Percentiles rank a stretch among this genome's conserved stretches.
Conservation (phyloP, 2,329 filamentous ascomycete species). For the Fusarium longipes region DNA sequence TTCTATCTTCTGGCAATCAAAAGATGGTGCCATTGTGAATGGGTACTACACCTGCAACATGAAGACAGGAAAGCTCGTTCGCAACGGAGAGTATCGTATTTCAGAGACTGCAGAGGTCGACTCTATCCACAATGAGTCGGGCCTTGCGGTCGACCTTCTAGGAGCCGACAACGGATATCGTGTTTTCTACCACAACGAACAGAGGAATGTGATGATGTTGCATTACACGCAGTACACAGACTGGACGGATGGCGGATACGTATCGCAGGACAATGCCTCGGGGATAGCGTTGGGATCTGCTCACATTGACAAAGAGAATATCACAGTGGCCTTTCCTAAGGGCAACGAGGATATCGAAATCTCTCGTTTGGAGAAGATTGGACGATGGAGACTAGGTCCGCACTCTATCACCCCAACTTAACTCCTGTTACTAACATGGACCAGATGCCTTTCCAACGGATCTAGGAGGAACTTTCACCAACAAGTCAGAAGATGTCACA, state of each 20-base stretch:
- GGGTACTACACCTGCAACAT: constrained; percentile 1
- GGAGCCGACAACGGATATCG: constrained; percentile 4
- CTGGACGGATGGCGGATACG: constrained; percentile 9
- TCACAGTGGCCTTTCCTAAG: background rate
- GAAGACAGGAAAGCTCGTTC: constrained; percentile 3
- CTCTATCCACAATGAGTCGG: constrained; percentile 1
- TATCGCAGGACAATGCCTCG: constrained; percentile 2
- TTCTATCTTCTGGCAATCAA: constrained; percentile 9
- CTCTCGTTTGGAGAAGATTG: background rate
- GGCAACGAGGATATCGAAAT: background rate
- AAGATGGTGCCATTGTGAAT: constrained; percentile 1
- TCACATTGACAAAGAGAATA: background rate
- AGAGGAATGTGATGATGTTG: background rate
- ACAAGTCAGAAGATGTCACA: background rate
- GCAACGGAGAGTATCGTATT: background rate
- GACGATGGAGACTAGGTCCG: background rate
- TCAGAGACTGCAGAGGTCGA: background rate
- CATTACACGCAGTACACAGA: background rate
- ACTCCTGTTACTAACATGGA: background rate
- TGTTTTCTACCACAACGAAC: constrained; percentile 2
- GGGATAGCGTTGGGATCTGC: constrained; percentile 8
- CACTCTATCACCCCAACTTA: accelerated
- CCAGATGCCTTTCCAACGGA: background rate
- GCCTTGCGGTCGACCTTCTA: background rate
- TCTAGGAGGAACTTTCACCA: background rate